A percentile compares a stretch with the other conserved stretches of the same genome.
These are phyloP conservation scores for Salvia sclarea DNA, from an alignment of 305 asterid species.

Conservation along the genomic window DNA sequence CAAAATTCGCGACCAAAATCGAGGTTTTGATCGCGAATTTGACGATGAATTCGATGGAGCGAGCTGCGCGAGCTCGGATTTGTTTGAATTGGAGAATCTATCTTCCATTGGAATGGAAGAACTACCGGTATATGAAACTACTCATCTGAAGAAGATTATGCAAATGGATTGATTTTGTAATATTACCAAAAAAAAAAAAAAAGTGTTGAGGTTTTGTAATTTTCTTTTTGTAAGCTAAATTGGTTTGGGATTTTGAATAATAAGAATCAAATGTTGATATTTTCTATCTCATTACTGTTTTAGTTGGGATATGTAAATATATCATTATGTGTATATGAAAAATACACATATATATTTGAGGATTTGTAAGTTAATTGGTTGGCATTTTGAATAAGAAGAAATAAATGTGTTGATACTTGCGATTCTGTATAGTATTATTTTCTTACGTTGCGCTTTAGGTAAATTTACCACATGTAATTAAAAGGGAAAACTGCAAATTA, in stretches of 20 bases:
- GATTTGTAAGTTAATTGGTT: too few species aligned
- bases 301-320: too few species aligned
- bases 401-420: too few species aligned
- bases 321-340: too few species aligned
- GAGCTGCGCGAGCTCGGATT: conserved; percentile 78
- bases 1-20: conserved; percentile 25
- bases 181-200: background rate
- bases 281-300: background rate
- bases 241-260: conserved; percentile 56
- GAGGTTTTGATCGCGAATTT: conserved; percentile 23
- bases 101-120: conserved; percentile 70
- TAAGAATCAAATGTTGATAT: conserved; percentile 26
- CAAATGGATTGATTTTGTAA: conserved; percentile 57
- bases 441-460: too few species aligned
- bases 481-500: too few species aligned
- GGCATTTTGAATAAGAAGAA: too few species aligned
- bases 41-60: conserved; percentile 54
- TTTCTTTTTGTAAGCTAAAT: conserved; percentile 34
- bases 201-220: conserved; percentile 26
- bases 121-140: conserved; percentile 80
- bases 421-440: too few species aligned
- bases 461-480: too few species aligned
- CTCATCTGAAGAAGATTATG: conserved; percentile 56
- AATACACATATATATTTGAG: too few species aligned
- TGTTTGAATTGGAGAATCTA: conserved; percentile 80